phyloP scores from a whole-genome alignment of 148 eudicot species.

The Spergularia marina region DNA sequence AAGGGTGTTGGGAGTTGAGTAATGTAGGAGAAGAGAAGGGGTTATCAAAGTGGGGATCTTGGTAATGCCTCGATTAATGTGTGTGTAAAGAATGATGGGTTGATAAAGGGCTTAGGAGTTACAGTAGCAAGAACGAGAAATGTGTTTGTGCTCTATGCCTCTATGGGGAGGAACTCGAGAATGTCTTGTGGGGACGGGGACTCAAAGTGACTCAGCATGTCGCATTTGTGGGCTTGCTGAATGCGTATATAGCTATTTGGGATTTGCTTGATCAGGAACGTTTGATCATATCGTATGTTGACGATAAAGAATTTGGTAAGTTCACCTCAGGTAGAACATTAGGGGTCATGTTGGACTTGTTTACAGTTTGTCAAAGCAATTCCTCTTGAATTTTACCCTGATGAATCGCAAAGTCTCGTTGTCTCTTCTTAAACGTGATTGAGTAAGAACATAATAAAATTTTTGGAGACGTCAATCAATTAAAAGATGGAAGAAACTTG shows the following conservation, averaged over 20 bases:
- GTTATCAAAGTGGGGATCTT: conserved; percentile 46
- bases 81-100: conserved; percentile 72
- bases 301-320: too few relatives aligned
- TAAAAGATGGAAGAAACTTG: neutral
- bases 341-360: too few relatives aligned
- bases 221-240: conserved; percentile 57
- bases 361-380: too few relatives aligned
- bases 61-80: conserved; percentile 58
- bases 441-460: too few relatives aligned
- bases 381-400: too few relatives aligned
- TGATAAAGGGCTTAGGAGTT: conserved; percentile 48
- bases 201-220: conserved; percentile 46
- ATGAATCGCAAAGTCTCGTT: conserved; percentile 15
- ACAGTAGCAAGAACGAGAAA: conserved; percentile 39
- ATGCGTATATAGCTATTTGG: conserved; percentile 69
- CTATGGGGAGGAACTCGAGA: conserved; percentile 65
- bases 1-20: conserved; percentile 39
- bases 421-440: too few relatives aligned
- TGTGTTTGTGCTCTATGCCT: conserved; percentile 67
- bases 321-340: too few relatives aligned
- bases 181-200: conserved; percentile 42
- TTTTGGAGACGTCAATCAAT: too few relatives aligned
- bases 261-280: conserved; percentile 58
- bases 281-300: conserved; percentile 30
- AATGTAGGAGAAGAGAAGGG: conserved; percentile 37